Conservation (phyloP, 176 grass and related monocot genomes). For the Aegilops longissima region DNA sequence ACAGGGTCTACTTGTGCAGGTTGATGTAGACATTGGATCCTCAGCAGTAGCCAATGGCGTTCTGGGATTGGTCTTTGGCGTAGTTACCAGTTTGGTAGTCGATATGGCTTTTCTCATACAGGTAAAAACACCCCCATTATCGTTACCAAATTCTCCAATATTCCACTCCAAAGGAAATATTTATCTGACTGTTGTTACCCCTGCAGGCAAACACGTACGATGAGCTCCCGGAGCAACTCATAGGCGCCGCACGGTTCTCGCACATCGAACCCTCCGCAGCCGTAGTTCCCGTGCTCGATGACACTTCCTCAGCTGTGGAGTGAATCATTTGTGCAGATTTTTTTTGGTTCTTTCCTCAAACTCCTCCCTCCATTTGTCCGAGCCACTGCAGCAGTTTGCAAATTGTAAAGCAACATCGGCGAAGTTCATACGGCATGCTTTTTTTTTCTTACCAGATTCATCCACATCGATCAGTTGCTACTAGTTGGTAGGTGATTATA, state of each 20-base stretch:
- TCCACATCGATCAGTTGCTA: not conserved
- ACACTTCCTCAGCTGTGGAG: conserved; percentile 4
- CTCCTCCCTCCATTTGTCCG: not conserved
- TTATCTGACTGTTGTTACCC: not conserved
- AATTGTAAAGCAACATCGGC: not conserved
- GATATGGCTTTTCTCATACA: conserved; percentile 99
- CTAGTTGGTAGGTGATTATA: conserved; percentile 3
- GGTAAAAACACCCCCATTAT: conserved; percentile 38
- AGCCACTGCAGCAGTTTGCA: conserved; percentile 27
- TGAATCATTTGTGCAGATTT: conserved; percentile 29
- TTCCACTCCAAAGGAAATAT: conserved; percentile 2
- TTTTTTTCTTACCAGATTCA: not conserved
- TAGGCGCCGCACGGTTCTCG: conserved; percentile 72
- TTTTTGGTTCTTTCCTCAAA: conserved; percentile 31
- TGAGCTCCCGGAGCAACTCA: conserved; percentile 83
- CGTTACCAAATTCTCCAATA: not conserved
- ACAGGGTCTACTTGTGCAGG: conserved; percentile 37
- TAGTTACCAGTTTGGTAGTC: conserved; percentile 76
- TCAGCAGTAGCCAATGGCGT: conserved; percentile 94
- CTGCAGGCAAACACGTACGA: conserved; percentile 77
- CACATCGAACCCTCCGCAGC: conserved; percentile 79
- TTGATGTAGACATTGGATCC: conserved; percentile 97
- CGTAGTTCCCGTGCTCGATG: conserved; percentile 40
- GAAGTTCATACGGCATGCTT: not conserved
- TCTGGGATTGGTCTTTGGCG: conserved; percentile 92